Percentiles rank a stretch among this genome's conserved stretches.
Evolutionary conservation across 2,329 filamentous ascomycete species (phyloP).

Genomic region (Aspergillus proliferans): DNA sequence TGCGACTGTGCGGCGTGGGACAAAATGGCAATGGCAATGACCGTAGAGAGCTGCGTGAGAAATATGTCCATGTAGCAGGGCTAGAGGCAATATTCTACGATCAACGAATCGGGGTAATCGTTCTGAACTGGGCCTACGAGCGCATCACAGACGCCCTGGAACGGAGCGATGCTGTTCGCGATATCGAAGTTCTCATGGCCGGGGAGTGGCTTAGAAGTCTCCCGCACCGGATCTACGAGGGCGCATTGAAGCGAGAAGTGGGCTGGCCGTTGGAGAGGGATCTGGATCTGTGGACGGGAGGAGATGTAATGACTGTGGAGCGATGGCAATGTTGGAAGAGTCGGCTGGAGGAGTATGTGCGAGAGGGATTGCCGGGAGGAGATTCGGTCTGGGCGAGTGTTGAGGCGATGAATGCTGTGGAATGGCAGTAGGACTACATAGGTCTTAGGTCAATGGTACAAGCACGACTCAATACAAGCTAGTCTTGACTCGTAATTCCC

Average conservation of each 20-base stretch:
- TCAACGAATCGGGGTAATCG: background rate
- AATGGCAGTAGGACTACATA: slow-evolving; percentile 1
- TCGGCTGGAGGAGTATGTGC: background rate
- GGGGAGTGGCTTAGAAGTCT: background rate
- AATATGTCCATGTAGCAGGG: background rate
- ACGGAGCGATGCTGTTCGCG: background rate
- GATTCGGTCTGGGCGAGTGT: background rate
- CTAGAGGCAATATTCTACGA: background rate
- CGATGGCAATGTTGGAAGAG: background rate
- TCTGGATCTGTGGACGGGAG: background rate
- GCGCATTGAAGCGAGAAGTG: background rate
- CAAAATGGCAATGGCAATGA: background rate
- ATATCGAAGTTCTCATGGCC: background rate
- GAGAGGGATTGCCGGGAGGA: background rate
- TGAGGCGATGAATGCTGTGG: background rate
- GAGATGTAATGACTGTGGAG: background rate
- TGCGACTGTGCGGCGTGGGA: background rate
- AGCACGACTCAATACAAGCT: too few relatives aligned
- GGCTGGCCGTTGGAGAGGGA: background rate
- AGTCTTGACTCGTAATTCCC: too few relatives aligned
- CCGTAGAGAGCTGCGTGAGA: background rate
- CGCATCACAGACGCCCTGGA: background rate
- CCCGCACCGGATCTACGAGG: background rate
- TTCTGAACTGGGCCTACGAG: background rate
- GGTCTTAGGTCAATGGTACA: too few relatives aligned